phyloP scores from a whole-genome alignment of 768 basidiomycete species.

The Rhizopogon sp. region DNA sequence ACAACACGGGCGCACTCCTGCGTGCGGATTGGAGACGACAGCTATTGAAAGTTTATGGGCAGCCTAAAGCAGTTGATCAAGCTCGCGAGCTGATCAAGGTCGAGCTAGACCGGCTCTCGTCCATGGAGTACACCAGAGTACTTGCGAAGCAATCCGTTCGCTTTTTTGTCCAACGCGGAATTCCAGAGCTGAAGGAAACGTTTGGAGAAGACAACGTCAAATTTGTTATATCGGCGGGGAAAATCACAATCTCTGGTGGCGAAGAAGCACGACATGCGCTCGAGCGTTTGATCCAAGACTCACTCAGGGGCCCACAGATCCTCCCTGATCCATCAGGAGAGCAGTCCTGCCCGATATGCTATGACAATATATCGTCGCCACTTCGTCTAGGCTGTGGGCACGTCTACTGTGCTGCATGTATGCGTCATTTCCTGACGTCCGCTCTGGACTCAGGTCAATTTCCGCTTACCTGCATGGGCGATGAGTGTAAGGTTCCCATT shows the following conservation, averaged over 20 bases:
- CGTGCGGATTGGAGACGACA: slow-evolving; percentile 41
- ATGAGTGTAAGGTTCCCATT: slow-evolving; percentile 54
- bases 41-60: slow-evolving; percentile 43
- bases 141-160: slow-evolving; percentile 38
- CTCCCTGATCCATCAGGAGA: background rate
- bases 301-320: slow-evolving; percentile 19
- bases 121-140: slow-evolving; percentile 35
- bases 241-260: slow-evolving; percentile 48
- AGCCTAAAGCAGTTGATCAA: slow-evolving; percentile 29
- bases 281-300: slow-evolving; percentile 38
- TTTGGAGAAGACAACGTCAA: slow-evolving; percentile 51
- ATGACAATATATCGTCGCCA: slow-evolving; percentile 36
- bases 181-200: slow-evolving; percentile 45
- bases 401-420: slow-evolving; percentile 57
- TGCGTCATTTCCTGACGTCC: slow-evolving; percentile 52
- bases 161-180: slow-evolving; percentile 47
- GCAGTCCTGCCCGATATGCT: slow-evolving; percentile 50
- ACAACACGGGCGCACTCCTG: slow-evolving; percentile 37
- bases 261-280: slow-evolving; percentile 50
- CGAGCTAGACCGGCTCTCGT: slow-evolving; percentile 44
- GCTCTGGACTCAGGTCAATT: slow-evolving; percentile 52
- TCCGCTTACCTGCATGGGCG: slow-evolving; percentile 65
- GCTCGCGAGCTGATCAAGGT: slow-evolving; percentile 41
- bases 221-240: slow-evolving; percentile 37
- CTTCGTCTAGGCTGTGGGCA: slow-evolving; percentile 60